phyloP scores from a whole-genome alignment of 2,329 filamentous ascomycete species.

The Colletotrichum orchidophilum region DNA sequence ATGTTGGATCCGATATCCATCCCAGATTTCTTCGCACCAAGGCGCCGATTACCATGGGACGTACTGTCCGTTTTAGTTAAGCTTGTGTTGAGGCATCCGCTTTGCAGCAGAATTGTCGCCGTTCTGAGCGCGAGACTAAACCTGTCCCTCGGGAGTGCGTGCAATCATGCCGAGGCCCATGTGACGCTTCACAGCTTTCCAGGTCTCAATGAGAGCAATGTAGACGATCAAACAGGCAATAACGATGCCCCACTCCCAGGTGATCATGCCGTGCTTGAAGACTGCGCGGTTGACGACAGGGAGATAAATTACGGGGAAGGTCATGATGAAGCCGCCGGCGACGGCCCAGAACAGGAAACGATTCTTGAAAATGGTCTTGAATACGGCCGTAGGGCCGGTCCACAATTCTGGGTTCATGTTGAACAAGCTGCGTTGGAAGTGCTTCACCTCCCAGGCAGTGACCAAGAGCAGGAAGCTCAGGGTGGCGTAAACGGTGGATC shows the following conservation, averaged over 20 bases:
- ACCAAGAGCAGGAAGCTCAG: slow-evolving; percentile 75
- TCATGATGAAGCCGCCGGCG: slow-evolving; percentile 66
- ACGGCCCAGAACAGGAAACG: slow-evolving; percentile 73
- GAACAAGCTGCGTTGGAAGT: slow-evolving; percentile 76
- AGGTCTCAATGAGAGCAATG: slow-evolving; percentile 70
- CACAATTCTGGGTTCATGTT: slow-evolving; percentile 67
- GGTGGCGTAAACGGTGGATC: slow-evolving; percentile 75
- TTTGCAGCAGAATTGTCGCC: background rate
- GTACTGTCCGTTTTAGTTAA: background rate
- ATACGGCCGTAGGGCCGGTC: slow-evolving; percentile 58
- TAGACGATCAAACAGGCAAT: slow-evolving; percentile 67
- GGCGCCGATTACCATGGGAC: background rate
- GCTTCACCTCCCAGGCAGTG: slow-evolving; percentile 78
- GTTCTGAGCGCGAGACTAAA: slow-evolving; percentile 1
- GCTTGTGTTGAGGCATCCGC: background rate
- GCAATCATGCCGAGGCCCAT: slow-evolving; percentile 45
- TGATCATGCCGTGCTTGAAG: slow-evolving; percentile 75
- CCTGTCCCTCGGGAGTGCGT: background rate
- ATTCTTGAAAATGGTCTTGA: slow-evolving; percentile 74
- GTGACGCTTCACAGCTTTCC: slow-evolving; percentile 74
- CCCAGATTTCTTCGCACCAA: background rate
- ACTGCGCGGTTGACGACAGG: slow-evolving; percentile 72
- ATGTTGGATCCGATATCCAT: background rate
- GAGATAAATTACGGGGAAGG: slow-evolving; percentile 73
- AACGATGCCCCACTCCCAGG: slow-evolving; percentile 79